Evolutionary conservation across 495 filamentous ascomycete genomes (phyloP).

Genomic region (Halenospora varia): DNA sequence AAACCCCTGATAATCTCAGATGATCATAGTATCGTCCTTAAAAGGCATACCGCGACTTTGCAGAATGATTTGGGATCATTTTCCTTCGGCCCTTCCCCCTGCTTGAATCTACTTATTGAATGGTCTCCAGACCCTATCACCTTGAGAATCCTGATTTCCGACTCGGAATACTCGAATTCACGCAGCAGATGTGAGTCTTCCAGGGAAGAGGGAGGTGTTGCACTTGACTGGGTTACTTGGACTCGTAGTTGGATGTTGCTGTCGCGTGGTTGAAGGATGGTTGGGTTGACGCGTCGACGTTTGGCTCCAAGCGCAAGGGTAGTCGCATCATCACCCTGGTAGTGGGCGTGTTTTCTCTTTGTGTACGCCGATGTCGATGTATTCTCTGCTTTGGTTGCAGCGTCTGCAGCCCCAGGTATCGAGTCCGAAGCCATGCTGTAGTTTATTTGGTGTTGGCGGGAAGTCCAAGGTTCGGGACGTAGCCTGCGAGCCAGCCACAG

Average conservation of each 20-base stretch:
- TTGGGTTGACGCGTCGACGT: background rate
- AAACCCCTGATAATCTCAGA: too few species aligned
- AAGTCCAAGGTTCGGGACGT: background rate
- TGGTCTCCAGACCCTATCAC: conserved; percentile 8
- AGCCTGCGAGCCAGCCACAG: too few species aligned
- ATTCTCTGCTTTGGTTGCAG: background rate
- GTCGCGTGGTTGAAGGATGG: background rate
- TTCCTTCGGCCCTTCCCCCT: too few species aligned
- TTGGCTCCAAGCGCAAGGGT: background rate
- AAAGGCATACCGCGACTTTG: too few species aligned
- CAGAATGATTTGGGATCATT: too few species aligned
- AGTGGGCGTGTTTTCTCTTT: background rate
- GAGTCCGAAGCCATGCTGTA: background rate
- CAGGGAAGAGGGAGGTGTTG: background rate
- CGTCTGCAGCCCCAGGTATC: background rate
- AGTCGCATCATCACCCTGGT: background rate
- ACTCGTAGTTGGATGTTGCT: background rate
- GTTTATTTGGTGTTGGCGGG: background rate
- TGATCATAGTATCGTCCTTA: too few species aligned
- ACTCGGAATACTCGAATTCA: conserved; percentile 7
- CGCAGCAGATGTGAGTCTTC: background rate
- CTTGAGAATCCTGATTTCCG: conserved; percentile 3
- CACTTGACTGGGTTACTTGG: background rate
- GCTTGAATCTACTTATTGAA: too few species aligned
- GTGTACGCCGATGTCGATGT: too few species aligned